Conservation (phyloP, 139 green algal genomes). For the Zygnema circumcarinatum region DNA sequence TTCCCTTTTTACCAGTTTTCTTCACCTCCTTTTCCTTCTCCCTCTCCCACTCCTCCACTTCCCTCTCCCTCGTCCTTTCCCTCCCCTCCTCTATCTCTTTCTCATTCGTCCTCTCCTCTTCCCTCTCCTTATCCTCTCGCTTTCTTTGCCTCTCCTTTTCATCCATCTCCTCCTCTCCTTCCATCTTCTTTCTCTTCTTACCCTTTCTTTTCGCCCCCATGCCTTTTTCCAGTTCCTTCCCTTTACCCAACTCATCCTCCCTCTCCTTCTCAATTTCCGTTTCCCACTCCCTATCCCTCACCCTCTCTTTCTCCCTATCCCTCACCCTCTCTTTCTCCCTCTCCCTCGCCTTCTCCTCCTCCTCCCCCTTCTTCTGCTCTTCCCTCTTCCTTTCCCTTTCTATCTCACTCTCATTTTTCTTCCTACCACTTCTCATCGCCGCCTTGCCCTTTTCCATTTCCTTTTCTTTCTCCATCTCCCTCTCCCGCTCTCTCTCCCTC, state of each 20-base stretch:
- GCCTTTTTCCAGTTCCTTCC: not conserved
- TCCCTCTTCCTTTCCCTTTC: too few relatives aligned
- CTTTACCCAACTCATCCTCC: not conserved
- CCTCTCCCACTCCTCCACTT: not conserved
- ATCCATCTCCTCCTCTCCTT: not conserved
- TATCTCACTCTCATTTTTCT: too few relatives aligned
- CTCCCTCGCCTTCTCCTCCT: not conserved
- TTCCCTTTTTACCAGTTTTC: not conserved
- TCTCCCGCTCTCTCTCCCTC: too few relatives aligned
- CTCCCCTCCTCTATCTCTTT: not conserved
- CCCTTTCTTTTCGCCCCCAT: not conserved
- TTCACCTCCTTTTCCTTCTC: too few relatives aligned
- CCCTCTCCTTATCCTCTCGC: not conserved
- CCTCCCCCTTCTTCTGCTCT: too few relatives aligned
- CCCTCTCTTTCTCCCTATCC: not conserved
- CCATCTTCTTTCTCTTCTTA: not conserved
- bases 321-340: not conserved
- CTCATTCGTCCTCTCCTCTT: not conserved
- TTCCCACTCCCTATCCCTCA: not conserved
- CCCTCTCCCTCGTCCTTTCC: not conserved
- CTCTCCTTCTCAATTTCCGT: not conserved
- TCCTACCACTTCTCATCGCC: too few relatives aligned
- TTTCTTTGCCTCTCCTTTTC: not conserved
- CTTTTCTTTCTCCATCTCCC: too few relatives aligned
- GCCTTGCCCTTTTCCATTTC: too few relatives aligned